phyloP scores from a whole-genome alignment of 73 alveolate species.

The Stentor roeselii region DNA sequence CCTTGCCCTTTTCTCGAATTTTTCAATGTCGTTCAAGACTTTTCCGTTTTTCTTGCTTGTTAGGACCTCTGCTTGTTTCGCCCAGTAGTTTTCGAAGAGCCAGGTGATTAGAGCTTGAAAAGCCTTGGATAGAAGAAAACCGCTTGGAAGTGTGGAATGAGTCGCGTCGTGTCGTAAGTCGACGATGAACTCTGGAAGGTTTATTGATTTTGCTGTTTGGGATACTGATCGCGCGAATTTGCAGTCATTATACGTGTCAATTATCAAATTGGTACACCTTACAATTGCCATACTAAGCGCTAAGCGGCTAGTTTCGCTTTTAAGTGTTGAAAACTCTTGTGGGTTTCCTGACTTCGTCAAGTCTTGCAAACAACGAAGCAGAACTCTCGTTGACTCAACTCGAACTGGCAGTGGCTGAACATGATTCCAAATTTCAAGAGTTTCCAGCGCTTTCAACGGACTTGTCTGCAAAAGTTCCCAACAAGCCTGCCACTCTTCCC shows the following conservation, averaged over 20 bases:
- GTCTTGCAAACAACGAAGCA: background rate
- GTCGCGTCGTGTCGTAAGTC: constrained; percentile 22
- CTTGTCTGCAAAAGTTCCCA: background rate
- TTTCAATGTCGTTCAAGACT: background rate
- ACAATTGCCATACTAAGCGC: background rate
- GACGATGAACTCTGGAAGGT: background rate
- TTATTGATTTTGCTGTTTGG: background rate
- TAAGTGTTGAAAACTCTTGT: background rate
- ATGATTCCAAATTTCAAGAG: background rate
- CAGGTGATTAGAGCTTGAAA: background rate
- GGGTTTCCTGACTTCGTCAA: background rate
- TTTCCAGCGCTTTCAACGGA: background rate
- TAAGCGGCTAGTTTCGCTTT: background rate
- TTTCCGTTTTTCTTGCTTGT: background rate
- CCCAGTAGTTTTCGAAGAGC: constrained; percentile 6
- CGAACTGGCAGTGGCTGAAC: constrained; percentile 15
- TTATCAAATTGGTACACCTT: background rate
- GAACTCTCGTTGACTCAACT: background rate
- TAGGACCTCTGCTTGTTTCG: background rate
- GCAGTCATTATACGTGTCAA: background rate
- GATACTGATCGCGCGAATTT: constrained; percentile 14
- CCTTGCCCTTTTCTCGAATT: constrained; percentile 18
- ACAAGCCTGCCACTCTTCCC: background rate
- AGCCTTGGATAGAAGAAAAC: background rate
- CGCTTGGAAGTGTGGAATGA: background rate